Conservation (phyloP, 768 basidiomycete genomes). For the Mrakia frigida region DNA sequence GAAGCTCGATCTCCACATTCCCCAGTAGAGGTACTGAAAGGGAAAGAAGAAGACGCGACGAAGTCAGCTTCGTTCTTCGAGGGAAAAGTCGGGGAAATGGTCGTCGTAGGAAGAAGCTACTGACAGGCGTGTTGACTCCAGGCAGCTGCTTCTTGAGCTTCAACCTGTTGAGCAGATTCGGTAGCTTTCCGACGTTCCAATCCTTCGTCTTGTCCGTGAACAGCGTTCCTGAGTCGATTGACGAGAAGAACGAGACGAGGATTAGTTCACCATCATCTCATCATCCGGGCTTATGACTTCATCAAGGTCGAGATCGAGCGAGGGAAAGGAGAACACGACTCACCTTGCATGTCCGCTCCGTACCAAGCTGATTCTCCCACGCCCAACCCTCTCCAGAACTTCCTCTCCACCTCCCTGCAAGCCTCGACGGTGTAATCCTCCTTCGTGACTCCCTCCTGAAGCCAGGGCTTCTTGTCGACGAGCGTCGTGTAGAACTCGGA, state of each 20-base stretch:
- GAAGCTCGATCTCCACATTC: slow-evolving; percentile 98
- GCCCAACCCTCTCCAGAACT: slow-evolving; percentile 87
- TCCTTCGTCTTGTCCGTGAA: slow-evolving; percentile 65
- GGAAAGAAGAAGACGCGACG: neutral
- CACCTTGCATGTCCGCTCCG: slow-evolving; percentile 90
- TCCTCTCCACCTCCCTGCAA: slow-evolving; percentile 77
- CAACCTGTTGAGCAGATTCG: slow-evolving; percentile 76
- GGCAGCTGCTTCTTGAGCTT: slow-evolving; percentile 66
- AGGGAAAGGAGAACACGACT: slow-evolving; percentile 38
- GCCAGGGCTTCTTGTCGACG: slow-evolving; percentile 15
- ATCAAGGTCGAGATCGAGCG: slow-evolving; percentile 2
- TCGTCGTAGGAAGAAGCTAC: too few relatives aligned
- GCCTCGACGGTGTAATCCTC: slow-evolving; percentile 83
- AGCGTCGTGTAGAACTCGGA: slow-evolving; percentile 23
- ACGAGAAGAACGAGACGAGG: too few relatives aligned
- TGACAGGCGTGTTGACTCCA: slow-evolving; percentile 82
- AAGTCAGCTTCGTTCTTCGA: neutral
- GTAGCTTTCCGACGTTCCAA: slow-evolving; percentile 94
- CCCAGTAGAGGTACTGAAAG: slow-evolving; percentile 42
- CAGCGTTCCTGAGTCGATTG: slow-evolving; percentile 45
- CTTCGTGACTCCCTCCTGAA: slow-evolving; percentile 14
- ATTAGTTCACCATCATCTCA: too few relatives aligned
- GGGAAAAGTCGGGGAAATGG: neutral
- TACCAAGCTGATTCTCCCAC: slow-evolving; percentile 92
- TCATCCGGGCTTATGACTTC: too few relatives aligned